Conservation (phyloP, 495 filamentous ascomycete genomes). For the Gamarada debralockiae region DNA sequence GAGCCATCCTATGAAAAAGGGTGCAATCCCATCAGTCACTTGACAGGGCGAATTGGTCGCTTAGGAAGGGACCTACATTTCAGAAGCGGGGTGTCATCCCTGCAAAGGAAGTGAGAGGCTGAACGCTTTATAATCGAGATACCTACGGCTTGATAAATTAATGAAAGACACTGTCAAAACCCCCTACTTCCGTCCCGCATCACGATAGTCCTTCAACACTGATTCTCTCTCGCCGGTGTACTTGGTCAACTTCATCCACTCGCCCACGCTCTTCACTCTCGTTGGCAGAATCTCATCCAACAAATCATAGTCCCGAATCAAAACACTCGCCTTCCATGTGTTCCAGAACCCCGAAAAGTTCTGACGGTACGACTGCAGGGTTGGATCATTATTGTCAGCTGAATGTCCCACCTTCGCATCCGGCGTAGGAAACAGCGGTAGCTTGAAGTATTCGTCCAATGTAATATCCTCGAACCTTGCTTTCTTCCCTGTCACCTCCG, state of each 20-base stretch:
- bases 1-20: too few species aligned
- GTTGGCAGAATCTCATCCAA: conserved; percentile 35
- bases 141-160: too few species aligned
- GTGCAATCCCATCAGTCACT: too few species aligned
- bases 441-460: conserved; percentile 30
- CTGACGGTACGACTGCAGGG: conserved; percentile 28
- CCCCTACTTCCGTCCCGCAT: background rate
- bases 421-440: conserved; percentile 9
- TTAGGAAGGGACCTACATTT: too few species aligned
- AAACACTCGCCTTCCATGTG: conserved; percentile 30
- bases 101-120: too few species aligned
- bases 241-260: conserved; percentile 28
- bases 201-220: conserved; percentile 13
- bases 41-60: too few species aligned
- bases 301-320: conserved; percentile 31
- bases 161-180: too few species aligned
- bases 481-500: conserved; percentile 34
- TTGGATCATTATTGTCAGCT: conserved; percentile 28
- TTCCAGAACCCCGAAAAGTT: conserved; percentile 44
- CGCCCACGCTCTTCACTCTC: conserved; percentile 29
- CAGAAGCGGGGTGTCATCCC: too few species aligned
- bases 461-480: conserved; percentile 27
- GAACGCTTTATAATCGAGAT: too few species aligned
- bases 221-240: conserved; percentile 11
- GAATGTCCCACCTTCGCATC: conserved; percentile 28